These are phyloP conservation scores for Microstegium vimineum DNA, from an alignment of 176 grass and related monocot species.

Conservation along the genomic window DNA sequence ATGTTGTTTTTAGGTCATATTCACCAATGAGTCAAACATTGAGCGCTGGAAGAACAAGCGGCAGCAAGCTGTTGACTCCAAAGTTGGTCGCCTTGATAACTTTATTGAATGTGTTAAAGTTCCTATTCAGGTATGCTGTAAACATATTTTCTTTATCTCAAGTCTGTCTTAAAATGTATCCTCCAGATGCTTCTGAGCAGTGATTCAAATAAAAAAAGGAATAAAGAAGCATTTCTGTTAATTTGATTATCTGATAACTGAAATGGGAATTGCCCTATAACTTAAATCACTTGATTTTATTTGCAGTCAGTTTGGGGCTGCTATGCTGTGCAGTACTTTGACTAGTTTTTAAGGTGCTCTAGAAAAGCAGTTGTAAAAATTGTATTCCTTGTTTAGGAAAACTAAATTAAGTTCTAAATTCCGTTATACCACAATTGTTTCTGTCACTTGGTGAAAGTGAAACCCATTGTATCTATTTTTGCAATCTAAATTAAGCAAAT, in stretches of 20 bases:
- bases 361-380: background rate
- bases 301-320: background rate
- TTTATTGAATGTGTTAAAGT: constrained; percentile 70
- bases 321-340: background rate
- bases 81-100: constrained; percentile 85
- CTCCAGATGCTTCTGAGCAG: no score
- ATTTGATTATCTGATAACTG: background rate
- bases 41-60: constrained; percentile 90
- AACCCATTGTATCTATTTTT: background rate
- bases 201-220: background rate
- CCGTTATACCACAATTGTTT: background rate
- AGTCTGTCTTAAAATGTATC: no score
- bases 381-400: background rate
- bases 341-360: background rate
- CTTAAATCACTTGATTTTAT: background rate
- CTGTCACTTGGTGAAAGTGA: background rate
- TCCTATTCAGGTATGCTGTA: constrained; percentile 64
- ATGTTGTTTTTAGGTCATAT: constrained; percentile 69
- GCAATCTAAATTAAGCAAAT: background rate
- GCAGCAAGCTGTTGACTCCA: constrained; percentile 85
- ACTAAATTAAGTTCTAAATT: background rate
- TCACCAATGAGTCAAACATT: constrained; percentile 93
- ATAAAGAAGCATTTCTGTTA: constrained; percentile 6
- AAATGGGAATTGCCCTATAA: background rate
- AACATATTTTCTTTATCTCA: constrained; percentile 18